phyloP scores from a whole-genome alignment of 2,329 filamentous ascomycete genomes.

The Cytospora paraplurivora region DNA sequence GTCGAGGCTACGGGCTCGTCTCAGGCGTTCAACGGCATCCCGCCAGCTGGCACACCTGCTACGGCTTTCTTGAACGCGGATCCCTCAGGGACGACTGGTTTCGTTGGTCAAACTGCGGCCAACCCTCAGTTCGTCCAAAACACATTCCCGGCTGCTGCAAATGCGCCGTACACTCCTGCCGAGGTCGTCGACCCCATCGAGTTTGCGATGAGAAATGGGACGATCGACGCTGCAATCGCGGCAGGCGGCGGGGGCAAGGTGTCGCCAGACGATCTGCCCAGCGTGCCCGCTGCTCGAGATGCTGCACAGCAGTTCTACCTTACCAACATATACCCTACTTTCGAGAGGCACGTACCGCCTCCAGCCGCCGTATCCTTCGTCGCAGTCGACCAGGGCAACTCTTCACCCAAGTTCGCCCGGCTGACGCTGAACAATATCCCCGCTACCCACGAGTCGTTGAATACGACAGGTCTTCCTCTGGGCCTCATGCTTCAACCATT shows the following conservation, averaged over 20 bases:
- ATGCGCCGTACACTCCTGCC: slow-evolving; percentile 52
- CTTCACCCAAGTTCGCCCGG: slow-evolving; percentile 90
- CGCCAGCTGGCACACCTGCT: slow-evolving; percentile 56
- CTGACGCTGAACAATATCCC: slow-evolving; percentile 95
- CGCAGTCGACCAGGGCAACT: slow-evolving; percentile 94
- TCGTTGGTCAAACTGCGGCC: slow-evolving; percentile 45
- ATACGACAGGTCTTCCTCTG: slow-evolving; percentile 79
- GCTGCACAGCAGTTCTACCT: slow-evolving; percentile 80
- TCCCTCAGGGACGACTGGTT: slow-evolving; percentile 47
- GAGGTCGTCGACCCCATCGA: slow-evolving; percentile 46
- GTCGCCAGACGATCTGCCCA: slow-evolving; percentile 90
- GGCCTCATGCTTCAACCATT: slow-evolving; percentile 88
- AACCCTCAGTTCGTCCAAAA: slow-evolving; percentile 52
- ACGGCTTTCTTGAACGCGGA: slow-evolving; percentile 62
- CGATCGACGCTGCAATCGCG: slow-evolving; percentile 51
- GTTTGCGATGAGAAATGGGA: slow-evolving; percentile 48
- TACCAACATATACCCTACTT: slow-evolving; percentile 87
- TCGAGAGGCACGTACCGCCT: slow-evolving; percentile 90
- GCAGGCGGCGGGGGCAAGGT: slow-evolving; percentile 73
- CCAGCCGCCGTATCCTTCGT: slow-evolving; percentile 87
- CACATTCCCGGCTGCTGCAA: slow-evolving; percentile 60
- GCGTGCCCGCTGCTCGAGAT: slow-evolving; percentile 84
- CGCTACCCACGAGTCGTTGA: slow-evolving; percentile 74
- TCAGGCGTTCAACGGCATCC: slow-evolving; percentile 70
- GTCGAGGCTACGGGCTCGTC: slow-evolving; percentile 73